Conservation (phyloP, 371 early-diverging fungal genomes). For the Mortierella polycephala region DNA sequence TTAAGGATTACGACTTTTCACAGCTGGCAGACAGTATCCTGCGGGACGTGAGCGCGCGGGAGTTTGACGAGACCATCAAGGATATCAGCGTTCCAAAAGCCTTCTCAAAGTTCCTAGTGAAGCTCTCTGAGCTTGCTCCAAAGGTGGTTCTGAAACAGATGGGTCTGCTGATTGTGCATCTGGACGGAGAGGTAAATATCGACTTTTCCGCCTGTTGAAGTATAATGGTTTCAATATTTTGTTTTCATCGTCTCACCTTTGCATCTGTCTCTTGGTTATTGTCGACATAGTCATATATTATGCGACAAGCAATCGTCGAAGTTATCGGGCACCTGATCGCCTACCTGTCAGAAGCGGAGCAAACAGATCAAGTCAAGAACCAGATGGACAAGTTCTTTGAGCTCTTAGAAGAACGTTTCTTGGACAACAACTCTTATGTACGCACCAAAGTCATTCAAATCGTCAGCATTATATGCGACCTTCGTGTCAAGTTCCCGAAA, state of each 20-base stretch:
- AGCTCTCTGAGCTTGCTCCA: conserved; percentile 84
- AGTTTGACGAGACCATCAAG: conserved; percentile 64
- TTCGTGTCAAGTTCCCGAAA: conserved; percentile 82
- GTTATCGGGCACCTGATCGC: conserved; percentile 85
- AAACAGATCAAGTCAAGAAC: conserved; percentile 67
- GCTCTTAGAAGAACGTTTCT: conserved; percentile 89
- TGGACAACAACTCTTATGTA: conserved; percentile 83
- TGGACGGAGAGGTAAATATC: conserved; percentile 85
- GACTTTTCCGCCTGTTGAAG: not conserved
- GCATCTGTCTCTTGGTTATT: not conserved
- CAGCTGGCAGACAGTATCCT: conserved; percentile 86
- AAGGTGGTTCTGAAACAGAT: conserved; percentile 87
- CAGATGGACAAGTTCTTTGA: conserved; percentile 83
- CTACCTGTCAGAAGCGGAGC: conserved; percentile 70
- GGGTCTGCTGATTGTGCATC: conserved; percentile 80
- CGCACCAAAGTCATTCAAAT: conserved; percentile 91
- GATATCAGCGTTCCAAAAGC: conserved; percentile 87
- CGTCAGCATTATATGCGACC: conserved; percentile 78
- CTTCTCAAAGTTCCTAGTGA: conserved; percentile 82
- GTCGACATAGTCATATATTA: conserved; percentile 74
- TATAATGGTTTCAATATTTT: not conserved
- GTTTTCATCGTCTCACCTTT: not conserved
- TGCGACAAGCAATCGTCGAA: conserved; percentile 89
- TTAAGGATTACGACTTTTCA: conserved; percentile 72
- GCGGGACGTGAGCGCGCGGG: conserved; percentile 71